Base-by-base conservation (phyloP, 108 stramenopile species). In the Skeletonema marinoi region DNA sequence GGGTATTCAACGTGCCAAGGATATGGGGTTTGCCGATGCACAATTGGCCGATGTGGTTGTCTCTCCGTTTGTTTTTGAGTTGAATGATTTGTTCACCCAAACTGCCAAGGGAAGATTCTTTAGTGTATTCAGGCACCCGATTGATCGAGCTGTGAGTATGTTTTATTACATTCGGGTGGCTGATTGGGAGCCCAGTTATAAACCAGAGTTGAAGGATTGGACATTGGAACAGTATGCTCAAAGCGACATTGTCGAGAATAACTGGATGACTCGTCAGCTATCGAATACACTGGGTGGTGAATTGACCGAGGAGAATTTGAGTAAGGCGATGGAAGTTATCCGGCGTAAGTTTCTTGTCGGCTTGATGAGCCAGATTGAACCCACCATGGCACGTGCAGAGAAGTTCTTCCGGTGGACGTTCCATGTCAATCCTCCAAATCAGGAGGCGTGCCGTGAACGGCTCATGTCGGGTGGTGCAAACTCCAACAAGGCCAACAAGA, bases 221-320 rank as follows among this genome's bases (percentile, higher is more conserved):
- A 81, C 78, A 12, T 30, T 88, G 6, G 87, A 86, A 41, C 81
- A 86, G 62, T 88, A 88, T 60, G 87, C 85, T 10, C 56, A 65
- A 63, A 72, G 66, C 31, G 79, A 76, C 60, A 71, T 77, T 16
- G 70, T 86, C 42, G 85, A 86, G 77, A 88, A 88, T 65, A 88
- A 88, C 60, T 88, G 87, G 87, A 86, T 88, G 85, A 85, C 84
- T 3, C 75, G 84, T 8, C 85, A 88, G 54, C 66, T 88, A 41
- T 74, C 85, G 25, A 78, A 78, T 60, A 72, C 80, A 50, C 68
- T 83, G 17, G 75, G 60, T 32, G 87, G 85, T 30, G 87, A 88
- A 4, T 69, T 88, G 36, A 77, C 67, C 44, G 82, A 86, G 11
- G 78, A 63, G 13, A 69, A 83, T 63, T 44, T 88, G 48, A 35